Percentiles rank a stretch among this genome's conserved stretches.
These are phyloP conservation scores for Heritiera fomes DNA, from an alignment of 345 rosid species.

Conservation along the genomic window DNA sequence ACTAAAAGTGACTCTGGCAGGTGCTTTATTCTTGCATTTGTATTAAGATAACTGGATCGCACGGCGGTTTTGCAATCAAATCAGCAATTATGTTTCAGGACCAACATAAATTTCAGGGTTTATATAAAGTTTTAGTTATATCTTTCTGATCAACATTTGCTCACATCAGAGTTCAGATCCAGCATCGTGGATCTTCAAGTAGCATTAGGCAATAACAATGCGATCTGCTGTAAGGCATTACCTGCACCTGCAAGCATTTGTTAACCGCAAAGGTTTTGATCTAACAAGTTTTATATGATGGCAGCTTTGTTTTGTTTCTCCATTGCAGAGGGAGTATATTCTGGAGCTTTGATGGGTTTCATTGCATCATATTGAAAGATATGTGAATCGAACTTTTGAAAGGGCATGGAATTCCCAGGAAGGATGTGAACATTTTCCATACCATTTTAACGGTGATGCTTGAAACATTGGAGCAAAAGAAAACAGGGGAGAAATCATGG, in stretches of 20 bases:
- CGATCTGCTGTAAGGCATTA: neutral
- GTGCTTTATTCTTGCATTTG: neutral
- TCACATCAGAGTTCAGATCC: neutral
- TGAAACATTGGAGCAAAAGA: neutral
- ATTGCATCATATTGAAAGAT: neutral
- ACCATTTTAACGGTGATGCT: neutral
- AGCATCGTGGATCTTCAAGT: neutral
- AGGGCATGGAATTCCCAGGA: neutral
- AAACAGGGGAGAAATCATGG: neutral
- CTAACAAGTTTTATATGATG: neutral
- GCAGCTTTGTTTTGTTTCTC: neutral
- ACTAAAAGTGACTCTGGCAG: neutral
- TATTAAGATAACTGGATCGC: neutral
- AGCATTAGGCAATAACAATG: neutral
- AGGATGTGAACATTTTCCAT: neutral
- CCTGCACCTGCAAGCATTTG: neutral
- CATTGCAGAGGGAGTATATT: neutral
- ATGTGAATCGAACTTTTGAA: neutral
- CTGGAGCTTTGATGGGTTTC: no score
- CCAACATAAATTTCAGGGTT: neutral
- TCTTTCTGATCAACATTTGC: neutral
- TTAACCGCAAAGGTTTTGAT: neutral
- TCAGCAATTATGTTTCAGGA: neutral
- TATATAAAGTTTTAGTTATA: neutral
- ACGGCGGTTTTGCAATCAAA: neutral